Conservation (phyloP, 306 rosid genomes). For the Prinsepia uniflora region DNA sequence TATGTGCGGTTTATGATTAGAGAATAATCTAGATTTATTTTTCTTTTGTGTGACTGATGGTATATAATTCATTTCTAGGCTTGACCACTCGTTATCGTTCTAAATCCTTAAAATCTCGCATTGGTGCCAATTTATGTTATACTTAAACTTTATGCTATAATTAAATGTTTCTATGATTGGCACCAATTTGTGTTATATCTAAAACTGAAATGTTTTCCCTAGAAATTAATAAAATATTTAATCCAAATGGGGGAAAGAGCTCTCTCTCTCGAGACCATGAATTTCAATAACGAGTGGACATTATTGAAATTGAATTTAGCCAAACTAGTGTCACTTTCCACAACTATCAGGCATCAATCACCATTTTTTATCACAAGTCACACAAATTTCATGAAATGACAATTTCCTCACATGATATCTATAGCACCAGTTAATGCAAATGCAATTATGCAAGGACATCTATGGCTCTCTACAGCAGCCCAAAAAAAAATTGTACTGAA, state of each 20-base stretch:
- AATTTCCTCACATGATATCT: neutral
- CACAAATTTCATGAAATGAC: neutral
- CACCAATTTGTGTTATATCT: neutral
- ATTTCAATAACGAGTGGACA: neutral
- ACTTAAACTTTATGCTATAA: too few relatives aligned
- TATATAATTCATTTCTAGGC: too few relatives aligned
- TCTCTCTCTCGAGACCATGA: neutral
- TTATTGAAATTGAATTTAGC: neutral
- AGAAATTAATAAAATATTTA: neutral
- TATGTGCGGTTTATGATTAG: neutral
- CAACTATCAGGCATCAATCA: conserved; percentile 17
- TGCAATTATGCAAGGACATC: neutral
- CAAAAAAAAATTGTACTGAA: conserved; percentile 9
- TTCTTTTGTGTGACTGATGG: too few relatives aligned
- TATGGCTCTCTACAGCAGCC: neutral
- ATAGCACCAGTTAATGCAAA: too few relatives aligned
- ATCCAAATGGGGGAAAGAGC: neutral
- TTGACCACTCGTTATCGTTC: too few relatives aligned
- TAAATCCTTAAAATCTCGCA: too few relatives aligned
- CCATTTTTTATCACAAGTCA: neutral
- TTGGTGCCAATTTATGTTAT: neutral
- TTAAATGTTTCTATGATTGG: too few relatives aligned
- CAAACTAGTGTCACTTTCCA: conserved; percentile 15
- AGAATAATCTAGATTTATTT: neutral
- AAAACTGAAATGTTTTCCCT: neutral